Percentiles rank a stretch among this genome's conserved stretches.
Evolutionary conservation across 192 early-diverging fungal species (phyloP).

Genomic region (Gryganskiella cystojenkinii): DNA sequence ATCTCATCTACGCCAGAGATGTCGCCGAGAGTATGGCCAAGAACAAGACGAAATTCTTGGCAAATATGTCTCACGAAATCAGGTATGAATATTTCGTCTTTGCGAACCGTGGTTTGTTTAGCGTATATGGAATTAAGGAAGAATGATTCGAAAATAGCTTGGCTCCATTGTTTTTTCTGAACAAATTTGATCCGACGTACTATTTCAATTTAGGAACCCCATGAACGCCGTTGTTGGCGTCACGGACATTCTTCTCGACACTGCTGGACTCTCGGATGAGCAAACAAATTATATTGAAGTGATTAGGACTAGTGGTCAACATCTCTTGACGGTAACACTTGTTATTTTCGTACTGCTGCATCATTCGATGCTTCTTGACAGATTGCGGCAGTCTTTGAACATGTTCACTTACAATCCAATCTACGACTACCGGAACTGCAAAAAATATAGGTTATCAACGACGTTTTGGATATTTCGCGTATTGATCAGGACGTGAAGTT

Average conservation of each 20-base stretch:
- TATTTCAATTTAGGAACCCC: conserved; percentile 52
- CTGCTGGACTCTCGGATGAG: conserved; percentile 55
- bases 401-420: neutral
- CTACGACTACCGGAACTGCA: neutral
- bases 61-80: conserved; percentile 68
- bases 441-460: conserved; percentile 61
- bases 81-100: conserved; percentile 42
- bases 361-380: too few species aligned
- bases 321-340: conserved; percentile 61
- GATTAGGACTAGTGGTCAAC: conserved; percentile 66
- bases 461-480: conserved; percentile 65
- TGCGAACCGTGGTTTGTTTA: too few species aligned
- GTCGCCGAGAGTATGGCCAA: conserved; percentile 61
- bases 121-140: neutral
- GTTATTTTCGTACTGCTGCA: neutral
- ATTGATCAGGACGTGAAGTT: conserved; percentile 67
- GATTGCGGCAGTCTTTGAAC: too few species aligned
- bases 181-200: neutral
- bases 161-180: neutral
- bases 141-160: neutral
- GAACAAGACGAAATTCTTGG: conserved; percentile 66
- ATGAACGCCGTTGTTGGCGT: conserved; percentile 68
- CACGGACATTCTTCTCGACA: conserved; percentile 62
- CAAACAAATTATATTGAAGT: conserved; percentile 63
- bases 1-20: conserved; percentile 54